Evolutionary conservation across 805 yeast genomes (phyloP), one percentile per base, ranked within the genome.

Genomic region (Grigorovia transvaalensis): DNA sequence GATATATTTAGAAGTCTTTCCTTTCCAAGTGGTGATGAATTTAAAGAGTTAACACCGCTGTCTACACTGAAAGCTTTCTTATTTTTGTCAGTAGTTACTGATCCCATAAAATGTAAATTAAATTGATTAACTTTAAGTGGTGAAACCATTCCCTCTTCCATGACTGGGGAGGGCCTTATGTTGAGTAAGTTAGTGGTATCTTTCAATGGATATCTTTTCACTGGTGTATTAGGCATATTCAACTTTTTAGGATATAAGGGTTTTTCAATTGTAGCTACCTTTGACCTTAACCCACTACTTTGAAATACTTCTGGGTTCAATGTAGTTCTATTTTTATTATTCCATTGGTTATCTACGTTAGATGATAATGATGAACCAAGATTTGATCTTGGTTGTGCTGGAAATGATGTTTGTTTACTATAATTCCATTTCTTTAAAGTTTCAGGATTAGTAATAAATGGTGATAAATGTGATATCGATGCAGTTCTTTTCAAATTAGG

Each of bases 161-260:
- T 46, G 29, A 48, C 54, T 18, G 62, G 55, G 13, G 50, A 40
- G 19, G 48, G 9, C 4, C 30, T 45, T 4, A 20, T 13, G 42
- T 23, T 45, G 38, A 50, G 9, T 12, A 49, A 38, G 48, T 45
- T 53, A 30, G 53, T 52, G 43, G 48, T 56, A n/a, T 54, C 55
- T 43, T 54, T 53, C 47, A 52, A 49, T 12, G 69, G 71, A 11
- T 65, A 62, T 55, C 57, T 64, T 46, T 66, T 67, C 41, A 67
- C 60, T 17, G 68, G 70, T 13, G 68, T 64, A 44, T 62, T 62
- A 4, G 69, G 70, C 18, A 61, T 62, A 23, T 51, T 50, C 18
- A 60, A 47, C 47, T 59, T 63, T 23, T 57, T 60, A 15, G 67
- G 61, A 27, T 54, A 61, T 33, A 50, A 51, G 29, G 55, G 48